phyloP scores from a whole-genome alignment of 495 filamentous ascomycete genomes.

The Thozetella sp. region DNA sequence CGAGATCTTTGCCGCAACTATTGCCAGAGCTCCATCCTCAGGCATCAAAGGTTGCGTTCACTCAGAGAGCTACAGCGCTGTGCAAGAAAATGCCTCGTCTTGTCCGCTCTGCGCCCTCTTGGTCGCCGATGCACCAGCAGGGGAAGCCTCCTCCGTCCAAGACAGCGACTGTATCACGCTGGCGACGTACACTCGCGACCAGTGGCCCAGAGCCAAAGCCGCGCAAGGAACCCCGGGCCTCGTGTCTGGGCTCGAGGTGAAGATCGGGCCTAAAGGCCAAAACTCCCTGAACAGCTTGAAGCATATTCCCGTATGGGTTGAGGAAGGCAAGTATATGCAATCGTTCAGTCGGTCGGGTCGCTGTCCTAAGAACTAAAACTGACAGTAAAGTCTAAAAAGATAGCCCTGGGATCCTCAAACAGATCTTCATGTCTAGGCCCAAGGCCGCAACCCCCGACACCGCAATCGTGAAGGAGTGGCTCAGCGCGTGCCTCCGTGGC shows the following conservation, averaged over 20 bases:
- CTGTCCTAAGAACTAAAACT: not conserved
- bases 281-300: not conserved
- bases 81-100: not conserved
- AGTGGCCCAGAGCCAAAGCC: constrained; percentile 1
- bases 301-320: constrained; percentile 2
- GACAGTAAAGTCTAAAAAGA: not conserved
- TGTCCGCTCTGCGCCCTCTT: not conserved
- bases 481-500: not conserved
- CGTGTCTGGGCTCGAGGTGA: not conserved
- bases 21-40: not conserved
- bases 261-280: not conserved
- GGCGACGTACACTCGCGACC: not conserved
- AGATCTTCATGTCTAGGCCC: not conserved
- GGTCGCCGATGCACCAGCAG: not conserved
- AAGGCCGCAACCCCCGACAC: not conserved
- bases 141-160: not conserved
- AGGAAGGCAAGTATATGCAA: constrained; percentile 1
- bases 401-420: constrained; percentile 1
- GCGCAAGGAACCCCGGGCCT: not conserved
- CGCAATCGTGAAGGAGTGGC: constrained; percentile 3
- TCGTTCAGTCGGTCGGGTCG: not conserved
- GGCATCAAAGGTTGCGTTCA: not conserved
- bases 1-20: not conserved
- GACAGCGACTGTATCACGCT: not conserved
- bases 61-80: not conserved